Conservation (phyloP, 2,329 filamentous ascomycete genomes). For the Ilyonectria sp. region DNA sequence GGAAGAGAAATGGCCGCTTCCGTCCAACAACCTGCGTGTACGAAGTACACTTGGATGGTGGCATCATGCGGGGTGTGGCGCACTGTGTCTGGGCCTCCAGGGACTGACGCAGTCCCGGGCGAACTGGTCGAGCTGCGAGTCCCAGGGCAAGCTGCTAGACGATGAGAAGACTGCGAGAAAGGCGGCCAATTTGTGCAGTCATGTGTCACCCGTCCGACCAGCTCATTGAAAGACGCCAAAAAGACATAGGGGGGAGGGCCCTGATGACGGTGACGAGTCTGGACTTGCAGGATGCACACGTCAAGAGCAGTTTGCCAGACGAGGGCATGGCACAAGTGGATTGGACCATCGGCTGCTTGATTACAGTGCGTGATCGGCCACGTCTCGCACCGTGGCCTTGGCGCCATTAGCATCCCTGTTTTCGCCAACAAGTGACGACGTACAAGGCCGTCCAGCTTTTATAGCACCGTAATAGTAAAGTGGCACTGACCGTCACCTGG, state of each 20-base stretch:
- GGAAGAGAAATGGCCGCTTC: constrained; percentile 34
- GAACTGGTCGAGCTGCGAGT: constrained; percentile 12
- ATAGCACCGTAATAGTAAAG: constrained; percentile 21
- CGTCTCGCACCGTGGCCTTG: constrained; percentile 42
- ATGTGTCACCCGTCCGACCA: background rate
- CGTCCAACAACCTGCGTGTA: constrained; percentile 32
- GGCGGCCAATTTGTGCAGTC: constrained; percentile 39
- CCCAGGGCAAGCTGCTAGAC: constrained; percentile 24
- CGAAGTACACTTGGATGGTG: constrained; percentile 28
- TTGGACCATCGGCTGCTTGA: constrained; percentile 27
- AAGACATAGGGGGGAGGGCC: constrained; percentile 19
- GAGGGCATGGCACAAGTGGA: background rate
- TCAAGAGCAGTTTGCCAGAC: constrained; percentile 3
- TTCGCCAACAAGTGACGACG: constrained; percentile 46
- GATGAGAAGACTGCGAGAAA: constrained; percentile 22
- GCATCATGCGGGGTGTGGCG: constrained; percentile 47
- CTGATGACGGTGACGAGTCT: constrained; percentile 3
- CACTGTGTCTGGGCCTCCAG: constrained; percentile 42
- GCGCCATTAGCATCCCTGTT: constrained; percentile 49
- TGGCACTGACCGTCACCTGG: constrained; percentile 44
- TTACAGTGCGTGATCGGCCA: constrained; percentile 43
- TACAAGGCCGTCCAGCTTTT: constrained; percentile 43
- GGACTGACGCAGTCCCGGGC: constrained; percentile 32
- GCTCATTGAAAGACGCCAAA: background rate
- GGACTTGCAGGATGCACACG: constrained; percentile 12